A percentile compares a stretch with the other conserved stretches of the same genome.
These are phyloP conservation scores for Suillus paluster DNA, from an alignment of 768 basidiomycete species.

Conservation along the genomic window DNA sequence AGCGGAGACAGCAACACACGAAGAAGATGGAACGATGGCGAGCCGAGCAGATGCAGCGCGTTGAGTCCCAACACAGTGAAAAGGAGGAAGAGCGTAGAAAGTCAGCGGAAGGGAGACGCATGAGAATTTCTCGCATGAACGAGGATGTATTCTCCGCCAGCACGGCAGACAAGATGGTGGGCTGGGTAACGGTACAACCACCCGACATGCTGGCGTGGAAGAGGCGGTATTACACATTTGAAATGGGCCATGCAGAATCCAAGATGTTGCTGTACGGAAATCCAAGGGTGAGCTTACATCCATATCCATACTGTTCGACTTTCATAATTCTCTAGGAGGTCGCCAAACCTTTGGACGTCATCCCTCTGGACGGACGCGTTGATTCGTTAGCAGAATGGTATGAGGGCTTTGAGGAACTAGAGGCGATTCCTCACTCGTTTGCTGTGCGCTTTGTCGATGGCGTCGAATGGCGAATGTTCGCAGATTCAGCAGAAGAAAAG, in stretches of 20 bases:
- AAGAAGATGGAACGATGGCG: slow-evolving; percentile 57
- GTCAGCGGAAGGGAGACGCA: slow-evolving; percentile 41
- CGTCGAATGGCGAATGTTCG: slow-evolving; percentile 59
- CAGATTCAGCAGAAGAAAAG: slow-evolving; percentile 69
- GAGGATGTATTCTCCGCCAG: slow-evolving; percentile 48
- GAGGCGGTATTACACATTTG: slow-evolving; percentile 64
- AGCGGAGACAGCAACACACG: slow-evolving; percentile 55
- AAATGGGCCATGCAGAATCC: slow-evolving; percentile 38
- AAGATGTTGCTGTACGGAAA: slow-evolving; percentile 53
- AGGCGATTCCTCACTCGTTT: slow-evolving; percentile 69
- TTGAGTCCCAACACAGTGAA: slow-evolving; percentile 48
- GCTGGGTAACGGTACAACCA: slow-evolving; percentile 68
- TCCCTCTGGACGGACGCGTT: slow-evolving; percentile 53
- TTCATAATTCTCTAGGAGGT: slow-evolving; percentile 31
- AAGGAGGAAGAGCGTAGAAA: slow-evolving; percentile 46
- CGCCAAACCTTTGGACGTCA: slow-evolving; percentile 30
- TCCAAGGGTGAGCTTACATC: slow-evolving; percentile 46
- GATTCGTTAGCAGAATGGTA: slow-evolving; percentile 61
- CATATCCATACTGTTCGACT: not conserved
- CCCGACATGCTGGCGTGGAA: slow-evolving; percentile 61
- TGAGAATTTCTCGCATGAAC: slow-evolving; percentile 51
- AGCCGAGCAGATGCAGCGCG: slow-evolving; percentile 47
- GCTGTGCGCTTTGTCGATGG: slow-evolving; percentile 62
- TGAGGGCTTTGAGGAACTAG: slow-evolving; percentile 69
- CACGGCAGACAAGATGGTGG: slow-evolving; percentile 44